phyloP scores from a whole-genome alignment of 176 grass and related monocot genomes.

The Canna indica region DNA sequence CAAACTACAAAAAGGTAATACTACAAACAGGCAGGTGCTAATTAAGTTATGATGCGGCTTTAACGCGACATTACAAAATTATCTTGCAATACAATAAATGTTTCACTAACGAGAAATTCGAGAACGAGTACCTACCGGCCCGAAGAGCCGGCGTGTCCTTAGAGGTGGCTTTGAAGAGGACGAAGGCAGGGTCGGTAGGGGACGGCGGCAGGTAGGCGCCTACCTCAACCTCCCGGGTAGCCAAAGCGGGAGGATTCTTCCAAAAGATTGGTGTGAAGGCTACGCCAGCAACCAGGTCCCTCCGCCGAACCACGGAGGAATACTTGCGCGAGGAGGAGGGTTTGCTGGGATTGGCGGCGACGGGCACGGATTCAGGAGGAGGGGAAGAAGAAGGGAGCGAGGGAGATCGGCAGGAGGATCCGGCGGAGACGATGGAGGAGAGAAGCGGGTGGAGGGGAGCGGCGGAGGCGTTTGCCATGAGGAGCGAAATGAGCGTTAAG shows the following conservation, averaged over 20 bases:
- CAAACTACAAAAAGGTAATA: background rate
- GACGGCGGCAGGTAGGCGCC: constrained; percentile 63
- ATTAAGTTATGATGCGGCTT: background rate
- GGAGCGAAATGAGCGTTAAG: too few relatives aligned
- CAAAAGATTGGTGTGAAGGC: constrained; percentile 36
- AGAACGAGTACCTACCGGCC: constrained; percentile 34
- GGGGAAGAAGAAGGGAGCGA: background rate
- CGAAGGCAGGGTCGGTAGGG: constrained; percentile 50
- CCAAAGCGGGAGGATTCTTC: constrained; percentile 21
- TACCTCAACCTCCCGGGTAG: constrained; percentile 68
- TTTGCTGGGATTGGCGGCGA: constrained; percentile 5
- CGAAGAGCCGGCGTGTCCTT: constrained; percentile 94
- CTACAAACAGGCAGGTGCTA: background rate
- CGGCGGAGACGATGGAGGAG: background rate
- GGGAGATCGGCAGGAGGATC: constrained; percentile 1
- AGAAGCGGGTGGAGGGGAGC: constrained; percentile 29
- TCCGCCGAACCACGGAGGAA: constrained; percentile 18
- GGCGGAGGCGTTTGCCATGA: constrained; percentile 31
- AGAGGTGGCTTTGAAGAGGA: constrained; percentile 65
- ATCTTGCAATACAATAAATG: background rate
- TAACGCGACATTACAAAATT: background rate
- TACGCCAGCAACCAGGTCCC: constrained; percentile 45
- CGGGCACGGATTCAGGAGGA: constrained; percentile 5
- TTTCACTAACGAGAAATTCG: background rate
- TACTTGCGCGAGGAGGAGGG: constrained; percentile 14